Evolutionary conservation across 202 grass and related monocot genomes (phyloP).

Genomic region (Saccharum hybrid): DNA sequence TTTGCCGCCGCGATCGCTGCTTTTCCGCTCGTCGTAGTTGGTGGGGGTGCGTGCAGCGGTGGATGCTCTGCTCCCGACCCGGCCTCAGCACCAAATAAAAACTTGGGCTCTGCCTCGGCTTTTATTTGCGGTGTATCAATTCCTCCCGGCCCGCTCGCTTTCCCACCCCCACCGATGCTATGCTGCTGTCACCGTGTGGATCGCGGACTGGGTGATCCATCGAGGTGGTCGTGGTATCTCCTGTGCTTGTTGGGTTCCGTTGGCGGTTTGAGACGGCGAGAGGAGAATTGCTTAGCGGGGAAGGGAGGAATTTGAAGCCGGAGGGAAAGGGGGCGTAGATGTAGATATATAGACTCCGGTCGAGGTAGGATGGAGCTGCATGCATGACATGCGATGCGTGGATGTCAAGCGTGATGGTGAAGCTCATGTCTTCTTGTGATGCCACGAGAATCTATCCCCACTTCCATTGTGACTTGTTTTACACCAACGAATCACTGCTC

Average conservation of each 20-base stretch:
- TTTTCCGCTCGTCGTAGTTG: no score
- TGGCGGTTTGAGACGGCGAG: constrained; percentile 21
- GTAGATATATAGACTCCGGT: constrained; percentile 3
- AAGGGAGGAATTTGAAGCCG: constrained; percentile 61
- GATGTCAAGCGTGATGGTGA: constrained; percentile 22
- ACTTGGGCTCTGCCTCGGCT: not conserved
- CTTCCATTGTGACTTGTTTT: not conserved
- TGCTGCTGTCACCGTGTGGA: not conserved
- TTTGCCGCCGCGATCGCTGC: constrained; percentile 18
- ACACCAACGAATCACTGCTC: not conserved
- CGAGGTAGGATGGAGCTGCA: not conserved
- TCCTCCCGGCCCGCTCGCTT: constrained; percentile 2
- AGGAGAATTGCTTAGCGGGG: constrained; percentile 48
- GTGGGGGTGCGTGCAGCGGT: not conserved
- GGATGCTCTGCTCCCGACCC: not conserved
- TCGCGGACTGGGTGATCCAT: not conserved
- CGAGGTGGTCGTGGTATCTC: constrained; percentile 38
- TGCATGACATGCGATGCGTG: constrained; percentile 6
- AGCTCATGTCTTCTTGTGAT: not conserved
- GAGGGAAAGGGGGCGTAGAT: not conserved
- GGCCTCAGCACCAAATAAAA: constrained; percentile 36
- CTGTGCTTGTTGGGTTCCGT: not conserved
- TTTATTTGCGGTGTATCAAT: constrained; percentile 43
- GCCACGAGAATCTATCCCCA: not conserved
- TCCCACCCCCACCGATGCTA: not conserved